These are phyloP conservation scores for Chrysopogon serrulatus DNA, from an alignment of 176 grass and related monocot genomes.

Conservation along the genomic window DNA sequence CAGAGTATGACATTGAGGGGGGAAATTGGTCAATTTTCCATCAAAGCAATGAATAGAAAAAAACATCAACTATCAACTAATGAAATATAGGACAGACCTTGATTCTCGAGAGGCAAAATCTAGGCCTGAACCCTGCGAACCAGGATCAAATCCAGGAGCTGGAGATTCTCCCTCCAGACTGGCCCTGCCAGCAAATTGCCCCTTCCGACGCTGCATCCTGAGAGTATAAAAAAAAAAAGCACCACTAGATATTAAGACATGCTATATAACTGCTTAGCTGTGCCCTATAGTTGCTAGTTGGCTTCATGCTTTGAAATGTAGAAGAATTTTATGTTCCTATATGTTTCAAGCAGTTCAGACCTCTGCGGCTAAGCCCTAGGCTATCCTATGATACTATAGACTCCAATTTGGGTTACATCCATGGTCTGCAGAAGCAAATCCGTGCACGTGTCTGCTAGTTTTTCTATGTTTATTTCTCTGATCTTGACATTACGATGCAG, in stretches of 20 bases:
- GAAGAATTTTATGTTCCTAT: neutral
- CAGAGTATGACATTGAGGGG: conserved; percentile 5
- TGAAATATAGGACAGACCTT: conserved; percentile 49
- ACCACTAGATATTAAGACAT: conserved; percentile 2
- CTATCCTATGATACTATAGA: conserved; percentile 5
- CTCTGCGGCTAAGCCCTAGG: neutral
- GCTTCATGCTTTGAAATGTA: conserved; percentile 6
- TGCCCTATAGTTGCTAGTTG: conserved; percentile 3
- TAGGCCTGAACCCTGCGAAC: conserved; percentile 25
- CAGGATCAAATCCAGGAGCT: conserved; percentile 49
- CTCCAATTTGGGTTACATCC: conserved; percentile 6
- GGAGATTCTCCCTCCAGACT: conserved; percentile 47
- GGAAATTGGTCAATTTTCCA: neutral
- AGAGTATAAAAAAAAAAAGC: conserved; percentile 35
- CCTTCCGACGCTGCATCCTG: conserved; percentile 85
- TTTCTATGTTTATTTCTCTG: neutral
- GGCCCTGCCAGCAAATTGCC: conserved; percentile 84
- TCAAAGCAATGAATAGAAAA: conserved; percentile 28
- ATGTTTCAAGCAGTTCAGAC: neutral
- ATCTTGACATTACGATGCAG: neutral
- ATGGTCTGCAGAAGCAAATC: neutral
- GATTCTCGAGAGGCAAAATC: conserved; percentile 63
- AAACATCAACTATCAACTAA: neutral
- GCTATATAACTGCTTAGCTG: neutral
- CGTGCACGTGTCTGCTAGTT: neutral